Evolutionary conservation across 208 protist species (phyloP).

Genomic region (Crithidia bombi): DNA sequence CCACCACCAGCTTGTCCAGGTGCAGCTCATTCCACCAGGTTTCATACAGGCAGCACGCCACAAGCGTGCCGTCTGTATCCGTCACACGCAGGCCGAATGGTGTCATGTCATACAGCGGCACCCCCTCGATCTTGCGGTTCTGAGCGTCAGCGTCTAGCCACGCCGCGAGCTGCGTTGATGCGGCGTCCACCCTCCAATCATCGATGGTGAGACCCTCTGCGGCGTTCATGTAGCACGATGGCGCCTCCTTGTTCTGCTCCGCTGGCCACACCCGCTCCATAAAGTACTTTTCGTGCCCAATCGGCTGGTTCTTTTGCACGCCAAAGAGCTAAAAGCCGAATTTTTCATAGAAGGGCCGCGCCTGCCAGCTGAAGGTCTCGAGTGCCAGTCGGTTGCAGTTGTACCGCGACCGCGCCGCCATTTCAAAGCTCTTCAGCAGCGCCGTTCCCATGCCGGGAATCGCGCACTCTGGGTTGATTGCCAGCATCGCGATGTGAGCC

Average conservation of each 20-base stretch:
- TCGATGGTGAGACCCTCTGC: constrained; percentile 16
- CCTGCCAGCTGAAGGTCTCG: constrained; percentile 60
- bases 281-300: constrained; percentile 39
- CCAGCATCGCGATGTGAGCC: constrained; percentile 33
- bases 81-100: constrained; percentile 22
- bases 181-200: constrained; percentile 4
- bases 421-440: constrained; percentile 31
- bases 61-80: constrained; percentile 3
- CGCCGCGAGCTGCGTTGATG: constrained; percentile 8
- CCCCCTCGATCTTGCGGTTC: constrained; percentile 9
- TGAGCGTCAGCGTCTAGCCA: constrained; percentile 32
- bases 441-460: constrained; percentile 28
- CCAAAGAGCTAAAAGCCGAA: constrained; percentile 40
- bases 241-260: constrained; percentile 4
- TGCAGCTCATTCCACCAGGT: constrained; percentile 42
- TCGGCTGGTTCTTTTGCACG: constrained; percentile 36
- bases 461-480: constrained; percentile 17
- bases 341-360: constrained; percentile 50
- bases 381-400: constrained; percentile 36
- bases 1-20: constrained; percentile 29
- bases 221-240: background rate
- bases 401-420: constrained; percentile 10
- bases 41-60: constrained; percentile 34
- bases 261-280: constrained; percentile 40
- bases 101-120: constrained; percentile 27